Percentiles rank a stretch among this genome's conserved stretches.
Conservation (phyloP, 2,329 filamentous ascomycete species). For the Arthroderma uncinatum region DNA sequence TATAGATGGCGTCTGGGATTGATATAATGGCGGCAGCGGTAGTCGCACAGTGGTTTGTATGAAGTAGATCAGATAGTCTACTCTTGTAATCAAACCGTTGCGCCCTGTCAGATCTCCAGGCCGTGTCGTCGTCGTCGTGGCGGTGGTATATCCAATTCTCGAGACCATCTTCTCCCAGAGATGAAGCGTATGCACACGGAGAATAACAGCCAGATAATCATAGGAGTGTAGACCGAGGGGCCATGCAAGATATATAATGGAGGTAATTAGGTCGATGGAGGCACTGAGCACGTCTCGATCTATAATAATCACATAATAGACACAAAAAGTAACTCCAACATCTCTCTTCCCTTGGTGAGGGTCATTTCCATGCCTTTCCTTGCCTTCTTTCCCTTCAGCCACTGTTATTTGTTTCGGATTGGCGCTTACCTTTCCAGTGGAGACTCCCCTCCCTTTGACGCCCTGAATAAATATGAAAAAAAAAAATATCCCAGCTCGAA, state of each 20-base stretch:
- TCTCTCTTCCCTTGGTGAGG: not conserved
- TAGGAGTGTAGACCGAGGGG: not conserved
- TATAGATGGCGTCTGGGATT: not conserved
- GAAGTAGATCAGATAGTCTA: not conserved
- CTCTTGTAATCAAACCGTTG: not conserved
- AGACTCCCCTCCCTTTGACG: not conserved
- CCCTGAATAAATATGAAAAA: not conserved
- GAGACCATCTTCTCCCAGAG: not conserved
- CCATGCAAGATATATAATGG: not conserved
- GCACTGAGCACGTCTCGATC: slow-evolving; percentile 2
- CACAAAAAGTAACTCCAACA: not conserved
- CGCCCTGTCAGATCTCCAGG: not conserved
- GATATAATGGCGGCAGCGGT: not conserved
- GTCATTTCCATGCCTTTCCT: not conserved
- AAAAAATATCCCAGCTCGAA: not conserved
- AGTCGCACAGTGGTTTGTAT: not conserved
- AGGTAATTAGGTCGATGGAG: not conserved
- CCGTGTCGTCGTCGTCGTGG: not conserved
- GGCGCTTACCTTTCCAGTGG: not conserved
- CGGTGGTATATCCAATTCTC: not conserved
- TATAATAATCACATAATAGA: not conserved
- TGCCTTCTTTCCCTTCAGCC: not conserved
- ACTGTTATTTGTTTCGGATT: not conserved
- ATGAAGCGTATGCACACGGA: not conserved
- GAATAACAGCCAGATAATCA: not conserved